Conservation (phyloP, 1,139 yeast species). For the Diutina catenulata region DNA sequence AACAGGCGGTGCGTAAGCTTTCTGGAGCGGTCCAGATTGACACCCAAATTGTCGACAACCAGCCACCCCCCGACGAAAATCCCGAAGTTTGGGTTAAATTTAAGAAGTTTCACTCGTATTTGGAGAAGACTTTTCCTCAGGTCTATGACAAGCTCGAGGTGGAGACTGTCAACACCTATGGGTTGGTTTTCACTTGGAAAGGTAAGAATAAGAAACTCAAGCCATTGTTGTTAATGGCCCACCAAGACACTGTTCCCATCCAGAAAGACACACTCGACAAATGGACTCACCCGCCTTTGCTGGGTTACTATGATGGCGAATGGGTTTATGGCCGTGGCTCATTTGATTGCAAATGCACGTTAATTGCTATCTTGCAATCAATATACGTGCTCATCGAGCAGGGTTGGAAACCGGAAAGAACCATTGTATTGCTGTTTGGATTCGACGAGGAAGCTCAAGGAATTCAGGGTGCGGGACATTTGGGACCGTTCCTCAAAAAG, state of each 20-base stretch:
- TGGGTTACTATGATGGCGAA: constrained; percentile 8
- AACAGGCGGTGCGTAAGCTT: constrained; percentile 4
- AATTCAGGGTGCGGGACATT: constrained; percentile 7
- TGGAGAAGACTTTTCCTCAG: constrained; percentile 9
- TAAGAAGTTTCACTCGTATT: constrained; percentile 9
- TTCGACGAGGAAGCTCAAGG: constrained; percentile 11
- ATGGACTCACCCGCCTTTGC: constrained; percentile 1
- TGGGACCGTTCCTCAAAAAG: constrained; percentile 7
- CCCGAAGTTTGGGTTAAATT: constrained; percentile 22
- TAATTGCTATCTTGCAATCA: constrained; percentile 10
- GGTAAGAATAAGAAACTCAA: neutral
- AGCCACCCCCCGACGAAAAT: constrained; percentile 24
- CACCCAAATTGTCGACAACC: neutral
- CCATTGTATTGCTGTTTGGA: constrained; percentile 9
- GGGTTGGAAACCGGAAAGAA: constrained; percentile 8
- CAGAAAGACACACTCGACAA: constrained; percentile 2
- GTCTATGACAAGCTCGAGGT: constrained; percentile 9
- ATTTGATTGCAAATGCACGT: constrained; percentile 10
- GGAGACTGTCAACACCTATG: constrained; percentile 6
- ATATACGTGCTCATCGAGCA: constrained; percentile 8
- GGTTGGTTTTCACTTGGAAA: constrained; percentile 2
- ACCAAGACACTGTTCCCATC: neutral
- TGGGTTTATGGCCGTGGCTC: constrained; percentile 10
- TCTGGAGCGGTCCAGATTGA: constrained; percentile 3
- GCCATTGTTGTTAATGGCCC: constrained; percentile 4